These are phyloP conservation scores for Suillus alpinus DNA, from an alignment of 768 basidiomycete species.

Conservation along the genomic window DNA sequence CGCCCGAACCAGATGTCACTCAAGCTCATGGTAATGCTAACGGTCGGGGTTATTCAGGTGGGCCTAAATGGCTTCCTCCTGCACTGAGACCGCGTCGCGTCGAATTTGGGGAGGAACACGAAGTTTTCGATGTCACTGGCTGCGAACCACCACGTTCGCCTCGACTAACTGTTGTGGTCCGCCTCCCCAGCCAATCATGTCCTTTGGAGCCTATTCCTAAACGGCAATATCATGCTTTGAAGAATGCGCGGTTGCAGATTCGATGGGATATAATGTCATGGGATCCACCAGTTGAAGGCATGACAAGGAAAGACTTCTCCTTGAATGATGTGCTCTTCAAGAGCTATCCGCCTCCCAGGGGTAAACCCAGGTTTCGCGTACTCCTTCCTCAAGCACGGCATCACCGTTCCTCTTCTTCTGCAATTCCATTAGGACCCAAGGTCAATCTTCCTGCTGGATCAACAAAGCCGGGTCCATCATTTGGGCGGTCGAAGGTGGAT, in stretches of 20 bases:
- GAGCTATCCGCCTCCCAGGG: conserved; percentile 34
- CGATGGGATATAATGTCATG: conserved; percentile 70
- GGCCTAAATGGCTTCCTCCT: conserved; percentile 53
- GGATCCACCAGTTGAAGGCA: conserved; percentile 66
- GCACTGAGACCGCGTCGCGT: conserved; percentile 40
- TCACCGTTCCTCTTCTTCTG: conserved; percentile 5
- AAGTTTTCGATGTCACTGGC: conserved; percentile 46
- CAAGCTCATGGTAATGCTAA: conserved; percentile 15
- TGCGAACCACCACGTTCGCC: conserved; percentile 50
- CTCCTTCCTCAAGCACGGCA: conserved; percentile 29
- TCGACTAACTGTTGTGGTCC: conserved; percentile 40
- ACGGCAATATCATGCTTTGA: conserved; percentile 46
- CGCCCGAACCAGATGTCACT: conserved; percentile 11
- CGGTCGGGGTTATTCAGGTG: conserved; percentile 7
- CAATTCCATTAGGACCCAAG: conserved; percentile 24
- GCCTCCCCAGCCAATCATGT: conserved; percentile 45
- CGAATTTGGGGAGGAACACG: conserved; percentile 34
- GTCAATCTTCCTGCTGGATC: conserved; percentile 38
- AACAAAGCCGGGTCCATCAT: conserved; percentile 13
- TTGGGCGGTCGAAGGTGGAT: conserved; percentile 33
- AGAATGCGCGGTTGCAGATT: conserved; percentile 33
- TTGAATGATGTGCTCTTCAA: conserved; percentile 66
- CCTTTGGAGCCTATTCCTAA: conserved; percentile 44
- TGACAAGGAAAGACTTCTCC: conserved; percentile 58
- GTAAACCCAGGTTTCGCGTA: conserved; percentile 34